These are phyloP conservation scores for Geotrichum europaeum DNA, from an alignment of 1,139 yeast species.

Conservation along the genomic window DNA sequence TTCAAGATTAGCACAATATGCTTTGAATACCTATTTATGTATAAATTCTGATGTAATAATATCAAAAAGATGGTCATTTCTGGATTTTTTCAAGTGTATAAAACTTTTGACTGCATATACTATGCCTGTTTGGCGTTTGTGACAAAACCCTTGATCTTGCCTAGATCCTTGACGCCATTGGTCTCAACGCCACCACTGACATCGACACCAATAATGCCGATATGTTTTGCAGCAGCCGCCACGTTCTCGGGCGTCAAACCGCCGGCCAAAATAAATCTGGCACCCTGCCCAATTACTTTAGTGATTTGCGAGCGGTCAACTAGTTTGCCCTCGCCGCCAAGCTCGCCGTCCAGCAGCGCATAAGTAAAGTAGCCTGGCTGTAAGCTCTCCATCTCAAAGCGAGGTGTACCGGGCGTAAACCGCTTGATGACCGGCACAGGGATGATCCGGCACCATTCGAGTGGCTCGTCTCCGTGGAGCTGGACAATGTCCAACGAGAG, in stretches of 20 bases:
- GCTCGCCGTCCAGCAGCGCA: slow-evolving; percentile 76
- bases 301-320: slow-evolving; percentile 63
- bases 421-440: slow-evolving; percentile 66
- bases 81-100: not conserved
- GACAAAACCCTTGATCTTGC: slow-evolving; percentile 56
- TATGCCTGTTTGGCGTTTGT: slow-evolving; percentile 39
- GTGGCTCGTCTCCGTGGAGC: slow-evolving; percentile 79
- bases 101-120: too few relatives aligned
- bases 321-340: slow-evolving; percentile 83
- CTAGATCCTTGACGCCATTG: slow-evolving; percentile 60
- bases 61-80: not conserved
- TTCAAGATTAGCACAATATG: not conserved
- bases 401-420: slow-evolving; percentile 56
- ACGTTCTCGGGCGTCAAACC: slow-evolving; percentile 79
- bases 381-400: slow-evolving; percentile 35
- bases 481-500: slow-evolving; percentile 72
- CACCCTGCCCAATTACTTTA: slow-evolving; percentile 39
- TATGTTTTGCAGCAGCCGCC: slow-evolving; percentile 40
- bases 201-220: slow-evolving; percentile 76
- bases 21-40: not conserved
- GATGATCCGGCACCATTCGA: slow-evolving; percentile 46
- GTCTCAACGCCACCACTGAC: slow-evolving; percentile 95
- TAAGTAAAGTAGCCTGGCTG: slow-evolving; percentile 43
- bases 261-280: slow-evolving; percentile 73
- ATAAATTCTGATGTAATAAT: not conserved